phyloP scores from a whole-genome alignment of 306 rosid species.

The Abrus precatorius region DNA sequence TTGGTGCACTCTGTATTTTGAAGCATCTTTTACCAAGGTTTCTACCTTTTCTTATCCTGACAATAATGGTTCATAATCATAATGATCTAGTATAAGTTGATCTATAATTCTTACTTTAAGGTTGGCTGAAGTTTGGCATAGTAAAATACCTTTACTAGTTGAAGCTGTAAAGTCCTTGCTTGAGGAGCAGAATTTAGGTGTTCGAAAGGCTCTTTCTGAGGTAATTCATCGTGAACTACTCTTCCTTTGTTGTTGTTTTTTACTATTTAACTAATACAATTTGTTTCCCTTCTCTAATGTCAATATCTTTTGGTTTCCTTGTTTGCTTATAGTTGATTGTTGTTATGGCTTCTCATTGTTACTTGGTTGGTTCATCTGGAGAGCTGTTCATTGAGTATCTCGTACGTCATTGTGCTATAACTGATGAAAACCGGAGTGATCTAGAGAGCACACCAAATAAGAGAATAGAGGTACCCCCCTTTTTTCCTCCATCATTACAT shows the following conservation, averaged over 20 bases:
- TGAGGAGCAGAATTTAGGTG: constrained; percentile 82
- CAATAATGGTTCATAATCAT: constrained; percentile 37
- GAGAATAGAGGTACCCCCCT: constrained; percentile 74
- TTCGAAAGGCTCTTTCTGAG: constrained; percentile 89
- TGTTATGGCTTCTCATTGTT: constrained; percentile 98
- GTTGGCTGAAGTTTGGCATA: constrained; percentile 93
- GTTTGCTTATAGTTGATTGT: constrained; percentile 81
- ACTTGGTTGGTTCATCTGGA: constrained; percentile 93
- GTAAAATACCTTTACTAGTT: constrained; percentile 75
- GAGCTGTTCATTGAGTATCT: constrained; percentile 93
- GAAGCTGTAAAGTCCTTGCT: constrained; percentile 85
- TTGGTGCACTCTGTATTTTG: constrained; percentile 83
- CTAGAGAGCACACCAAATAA: constrained; percentile 64
- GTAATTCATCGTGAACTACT: constrained; percentile 49
- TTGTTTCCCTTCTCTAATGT: background rate
- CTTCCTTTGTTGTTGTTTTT: constrained; percentile 9
- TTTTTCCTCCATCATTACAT: background rate
- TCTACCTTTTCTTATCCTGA: constrained; percentile 34
- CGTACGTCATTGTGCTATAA: constrained; percentile 84
- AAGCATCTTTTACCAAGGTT: constrained; percentile 98
- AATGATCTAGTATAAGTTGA: constrained; percentile 48
- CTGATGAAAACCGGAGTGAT: constrained; percentile 61
- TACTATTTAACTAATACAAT: constrained; percentile 9
- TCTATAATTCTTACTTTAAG: constrained; percentile 57
- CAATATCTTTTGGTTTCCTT: constrained; percentile 30